phyloP scores from a whole-genome alignment of 106 monocot species.

The Xerophyta viscosa region DNA sequence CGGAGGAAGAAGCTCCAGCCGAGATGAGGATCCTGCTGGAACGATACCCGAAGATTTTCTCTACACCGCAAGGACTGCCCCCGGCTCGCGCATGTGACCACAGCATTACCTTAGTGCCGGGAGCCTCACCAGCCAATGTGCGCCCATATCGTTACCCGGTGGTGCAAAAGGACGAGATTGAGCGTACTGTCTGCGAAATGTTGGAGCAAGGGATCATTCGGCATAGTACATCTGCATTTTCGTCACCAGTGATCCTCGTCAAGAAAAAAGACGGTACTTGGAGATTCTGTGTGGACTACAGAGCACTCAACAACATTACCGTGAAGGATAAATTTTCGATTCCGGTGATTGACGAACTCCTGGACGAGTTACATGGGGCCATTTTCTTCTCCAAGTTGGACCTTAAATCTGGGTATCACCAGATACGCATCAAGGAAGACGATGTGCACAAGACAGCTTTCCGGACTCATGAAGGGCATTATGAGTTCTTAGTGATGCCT shows the following conservation, averaged over 20 bases:
- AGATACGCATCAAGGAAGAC: too few species aligned
- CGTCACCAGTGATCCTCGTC: background rate
- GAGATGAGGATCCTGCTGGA: background rate
- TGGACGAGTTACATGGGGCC: background rate
- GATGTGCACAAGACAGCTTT: too few species aligned
- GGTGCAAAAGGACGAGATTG: background rate
- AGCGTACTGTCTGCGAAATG: background rate
- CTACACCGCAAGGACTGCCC: background rate
- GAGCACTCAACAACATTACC: background rate
- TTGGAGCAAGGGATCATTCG: background rate
- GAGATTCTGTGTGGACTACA: background rate
- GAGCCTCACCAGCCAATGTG: background rate
- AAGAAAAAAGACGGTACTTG: background rate
- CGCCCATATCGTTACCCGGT: background rate
- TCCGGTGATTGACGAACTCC: background rate
- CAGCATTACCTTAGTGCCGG: background rate
- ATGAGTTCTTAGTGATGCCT: too few species aligned
- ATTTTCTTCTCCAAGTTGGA: too few species aligned
- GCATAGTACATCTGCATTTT: background rate
- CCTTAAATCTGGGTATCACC: too few species aligned
- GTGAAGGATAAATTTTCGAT: background rate
- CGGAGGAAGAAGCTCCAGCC: too few species aligned
- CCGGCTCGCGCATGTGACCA: background rate
- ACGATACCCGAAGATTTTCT: background rate
- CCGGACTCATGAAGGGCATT: too few species aligned